A percentile compares a stretch with the other conserved stretches of the same genome.
Conservation (phyloP, 495 filamentous ascomycete species). For the Cercophora scortea region DNA sequence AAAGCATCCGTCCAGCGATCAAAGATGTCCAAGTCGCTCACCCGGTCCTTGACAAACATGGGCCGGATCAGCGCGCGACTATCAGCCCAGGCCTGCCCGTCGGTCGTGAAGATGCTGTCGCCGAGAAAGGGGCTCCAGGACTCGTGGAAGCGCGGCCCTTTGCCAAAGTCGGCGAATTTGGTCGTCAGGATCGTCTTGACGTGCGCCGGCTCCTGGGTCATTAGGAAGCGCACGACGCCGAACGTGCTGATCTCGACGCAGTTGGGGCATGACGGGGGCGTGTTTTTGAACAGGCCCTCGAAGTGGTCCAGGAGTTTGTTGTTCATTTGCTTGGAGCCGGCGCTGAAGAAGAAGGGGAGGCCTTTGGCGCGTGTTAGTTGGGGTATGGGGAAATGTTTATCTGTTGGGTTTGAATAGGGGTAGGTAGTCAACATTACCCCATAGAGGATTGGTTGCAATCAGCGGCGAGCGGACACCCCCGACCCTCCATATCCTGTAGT, state of each 20-base stretch:
- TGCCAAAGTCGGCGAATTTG: constrained; percentile 49
- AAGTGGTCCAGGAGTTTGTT: constrained; percentile 27
- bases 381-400: too few relatives aligned
- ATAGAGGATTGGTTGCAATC: constrained; percentile 17
- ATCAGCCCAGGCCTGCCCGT: constrained; percentile 47
- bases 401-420: too few relatives aligned
- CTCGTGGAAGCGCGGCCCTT: constrained; percentile 42
- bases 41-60: constrained; percentile 49
- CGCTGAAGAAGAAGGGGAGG: constrained; percentile 10
- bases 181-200: constrained; percentile 49
- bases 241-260: constrained; percentile 26
- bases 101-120: constrained; percentile 51
- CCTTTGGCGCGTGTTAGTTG: constrained; percentile 1
- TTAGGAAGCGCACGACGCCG: constrained; percentile 31
- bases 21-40: constrained; percentile 40
- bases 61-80: constrained; percentile 47
- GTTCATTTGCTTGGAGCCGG: constrained; percentile 16
- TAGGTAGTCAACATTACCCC: constrained; percentile 1
- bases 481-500: constrained; percentile 13
- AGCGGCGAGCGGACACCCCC: constrained; percentile 14
- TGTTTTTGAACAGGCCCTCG: constrained; percentile 18
- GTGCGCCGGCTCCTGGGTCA: constrained; percentile 49
- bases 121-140: constrained; percentile 50
- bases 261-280: constrained; percentile 29
- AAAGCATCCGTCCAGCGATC: constrained; percentile 39